Percentiles rank a stretch among this genome's conserved stretches.
These are phyloP conservation scores for Salvia miltiorrhiza DNA, from an alignment of 257 asterid species.

Conservation along the genomic window DNA sequence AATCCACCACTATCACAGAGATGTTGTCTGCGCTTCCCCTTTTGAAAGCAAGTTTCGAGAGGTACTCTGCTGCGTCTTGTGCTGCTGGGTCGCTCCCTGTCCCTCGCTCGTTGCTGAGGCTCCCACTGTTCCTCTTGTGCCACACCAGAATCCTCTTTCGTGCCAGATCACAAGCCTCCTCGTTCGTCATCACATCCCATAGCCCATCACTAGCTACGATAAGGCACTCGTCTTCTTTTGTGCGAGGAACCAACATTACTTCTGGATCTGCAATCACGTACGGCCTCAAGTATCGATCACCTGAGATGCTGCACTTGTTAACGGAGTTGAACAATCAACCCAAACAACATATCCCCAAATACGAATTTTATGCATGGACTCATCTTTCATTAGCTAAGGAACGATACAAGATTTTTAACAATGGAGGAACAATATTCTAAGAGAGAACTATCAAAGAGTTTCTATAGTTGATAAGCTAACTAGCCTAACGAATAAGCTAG, in stretches of 20 bases:
- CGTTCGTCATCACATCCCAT: conserved; percentile 48
- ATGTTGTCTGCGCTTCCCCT: conserved; percentile 51
- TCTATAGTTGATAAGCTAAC: too few relatives aligned
- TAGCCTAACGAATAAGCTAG: too few relatives aligned
- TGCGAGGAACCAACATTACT: conserved; percentile 33
- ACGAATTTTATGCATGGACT: too few relatives aligned
- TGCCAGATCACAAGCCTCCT: conserved; percentile 51
- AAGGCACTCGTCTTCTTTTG: conserved; percentile 52
- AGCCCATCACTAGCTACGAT: conserved; percentile 51
- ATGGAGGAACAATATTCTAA: too few relatives aligned
- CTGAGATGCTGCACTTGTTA: conserved; percentile 12
- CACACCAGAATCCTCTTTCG: conserved; percentile 42
- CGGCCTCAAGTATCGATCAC: conserved; percentile 50
- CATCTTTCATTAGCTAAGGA: too few relatives aligned
- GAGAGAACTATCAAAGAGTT: too few relatives aligned
- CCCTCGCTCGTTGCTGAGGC: conserved; percentile 22
- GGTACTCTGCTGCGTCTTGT: conserved; percentile 49
- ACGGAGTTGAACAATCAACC: neutral
- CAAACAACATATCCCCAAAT: neutral
- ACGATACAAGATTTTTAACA: too few relatives aligned
- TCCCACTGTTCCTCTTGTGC: conserved; percentile 40
- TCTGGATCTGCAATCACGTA: conserved; percentile 43
- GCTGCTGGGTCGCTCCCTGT: conserved; percentile 34
- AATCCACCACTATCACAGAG: conserved; percentile 44
- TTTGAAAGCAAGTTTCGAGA: conserved; percentile 40